Evolutionary conservation across 1,284 basidiomycete species (phyloP).

Genomic region (Cryptococcus jaspeensis): DNA sequence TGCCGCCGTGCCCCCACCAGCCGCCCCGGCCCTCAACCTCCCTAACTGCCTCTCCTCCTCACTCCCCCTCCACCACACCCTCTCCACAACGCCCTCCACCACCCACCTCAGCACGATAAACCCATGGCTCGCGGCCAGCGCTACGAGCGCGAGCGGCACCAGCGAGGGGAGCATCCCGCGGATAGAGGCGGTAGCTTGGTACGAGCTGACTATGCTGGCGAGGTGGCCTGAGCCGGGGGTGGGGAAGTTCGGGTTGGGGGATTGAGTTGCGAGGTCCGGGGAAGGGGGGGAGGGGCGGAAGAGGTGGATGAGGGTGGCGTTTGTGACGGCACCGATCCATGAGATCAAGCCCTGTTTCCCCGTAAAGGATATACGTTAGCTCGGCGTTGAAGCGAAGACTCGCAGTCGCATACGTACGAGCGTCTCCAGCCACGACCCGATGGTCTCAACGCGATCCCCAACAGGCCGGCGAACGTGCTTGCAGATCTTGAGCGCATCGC

Average conservation of each 20-base stretch:
- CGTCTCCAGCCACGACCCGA: constrained; percentile 91
- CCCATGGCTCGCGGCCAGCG: constrained; percentile 75
- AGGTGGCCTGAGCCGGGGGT: constrained; percentile 31
- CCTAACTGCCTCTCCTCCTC: constrained; percentile 55
- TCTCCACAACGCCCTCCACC: constrained; percentile 70
- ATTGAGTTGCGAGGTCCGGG: constrained; percentile 22
- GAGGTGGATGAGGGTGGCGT: constrained; percentile 80
- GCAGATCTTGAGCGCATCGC: constrained; percentile 93
- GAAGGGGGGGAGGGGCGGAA: constrained; percentile 57
- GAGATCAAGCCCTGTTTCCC: constrained; percentile 64
- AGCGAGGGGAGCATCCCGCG: constrained; percentile 50
- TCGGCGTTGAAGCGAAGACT: background rate
- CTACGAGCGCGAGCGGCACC: constrained; percentile 67
- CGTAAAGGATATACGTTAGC: background rate
- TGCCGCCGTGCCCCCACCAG: background rate
- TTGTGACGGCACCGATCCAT: constrained; percentile 82
- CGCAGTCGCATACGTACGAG: constrained; percentile 53
- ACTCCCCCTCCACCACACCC: constrained; percentile 70
- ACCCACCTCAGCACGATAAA: constrained; percentile 65
- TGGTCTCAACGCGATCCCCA: constrained; percentile 79
- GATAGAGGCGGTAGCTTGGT: constrained; percentile 29
- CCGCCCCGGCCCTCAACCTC: constrained; percentile 18
- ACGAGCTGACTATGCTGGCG: constrained; percentile 33
- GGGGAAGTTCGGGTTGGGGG: constrained; percentile 39
- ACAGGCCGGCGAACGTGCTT: constrained; percentile 81